phyloP scores from a whole-genome alignment of 148 eudicot genomes.

The Talinum fruticosum region DNA sequence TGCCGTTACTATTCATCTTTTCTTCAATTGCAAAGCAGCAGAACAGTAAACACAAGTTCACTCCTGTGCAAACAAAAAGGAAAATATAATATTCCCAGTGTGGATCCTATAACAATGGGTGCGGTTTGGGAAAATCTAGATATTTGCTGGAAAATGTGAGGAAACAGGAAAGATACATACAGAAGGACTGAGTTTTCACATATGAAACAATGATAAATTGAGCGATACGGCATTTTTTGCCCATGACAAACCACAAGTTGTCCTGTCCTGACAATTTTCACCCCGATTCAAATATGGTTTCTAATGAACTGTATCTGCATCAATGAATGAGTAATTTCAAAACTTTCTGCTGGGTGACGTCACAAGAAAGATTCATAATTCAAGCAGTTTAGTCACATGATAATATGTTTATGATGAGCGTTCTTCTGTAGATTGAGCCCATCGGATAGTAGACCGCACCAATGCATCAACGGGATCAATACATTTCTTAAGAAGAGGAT shows the following conservation, averaged over 20 bases:
- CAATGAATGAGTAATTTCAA: constrained; percentile 16
- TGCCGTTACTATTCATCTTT: background rate
- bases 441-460: constrained; percentile 46
- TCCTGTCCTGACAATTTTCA: constrained; percentile 1
- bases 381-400: constrained; percentile 1
- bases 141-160: background rate
- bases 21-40: no score
- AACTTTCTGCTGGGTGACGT: background rate
- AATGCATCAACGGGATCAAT: constrained; percentile 68
- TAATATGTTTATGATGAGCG: constrained; percentile 13
- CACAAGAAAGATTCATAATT: background rate
- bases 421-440: constrained; percentile 34
- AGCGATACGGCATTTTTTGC: constrained; percentile 14
- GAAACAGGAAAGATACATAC: background rate
- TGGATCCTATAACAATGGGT: no score
- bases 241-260: background rate
- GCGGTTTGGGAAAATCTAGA: background rate
- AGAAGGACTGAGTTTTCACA: background rate
- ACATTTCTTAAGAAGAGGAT: constrained; percentile 67
- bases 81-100: no score
- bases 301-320: constrained; percentile 7
- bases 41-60: no score
- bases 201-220: background rate
- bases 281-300: background rate
- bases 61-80: no score